Evolutionary conservation across 2,329 filamentous ascomycete genomes (phyloP).

Genomic region (Ophiocordyceps camponoti-saundersi): DNA sequence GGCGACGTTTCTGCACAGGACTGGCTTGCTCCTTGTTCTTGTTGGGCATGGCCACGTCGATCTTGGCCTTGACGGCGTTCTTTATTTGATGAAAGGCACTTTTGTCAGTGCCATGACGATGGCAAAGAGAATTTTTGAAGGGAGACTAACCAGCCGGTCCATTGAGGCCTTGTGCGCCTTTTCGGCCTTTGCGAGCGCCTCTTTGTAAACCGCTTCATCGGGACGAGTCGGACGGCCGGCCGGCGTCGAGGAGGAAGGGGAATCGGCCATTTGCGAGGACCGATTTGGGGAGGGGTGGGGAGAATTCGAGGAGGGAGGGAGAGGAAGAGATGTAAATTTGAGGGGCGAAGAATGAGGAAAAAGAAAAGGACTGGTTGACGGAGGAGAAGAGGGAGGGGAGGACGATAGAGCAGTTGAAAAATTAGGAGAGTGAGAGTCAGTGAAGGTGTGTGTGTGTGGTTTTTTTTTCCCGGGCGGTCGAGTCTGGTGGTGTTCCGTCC

Average conservation of each 20-base stretch:
- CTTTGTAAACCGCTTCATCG: constrained; percentile 72
- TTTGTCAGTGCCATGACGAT: not conserved
- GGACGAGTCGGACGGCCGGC: constrained; percentile 61
- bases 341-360: not conserved
- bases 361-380: too few relatives aligned
- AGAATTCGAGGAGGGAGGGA: not conserved
- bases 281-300: constrained; percentile 4
- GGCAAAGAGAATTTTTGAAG: not conserved
- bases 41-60: constrained; percentile 63
- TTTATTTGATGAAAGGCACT: constrained; percentile 21
- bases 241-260: constrained; percentile 15
- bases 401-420: too few relatives aligned
- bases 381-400: too few relatives aligned
- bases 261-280: constrained; percentile 19
- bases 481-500: too few relatives aligned
- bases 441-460: too few relatives aligned
- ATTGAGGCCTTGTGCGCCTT: constrained; percentile 71
- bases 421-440: too few relatives aligned
- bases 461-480: too few relatives aligned
- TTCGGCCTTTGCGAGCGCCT: constrained; percentile 61
- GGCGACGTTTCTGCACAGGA: constrained; percentile 64
- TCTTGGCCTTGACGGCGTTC: constrained; percentile 77
- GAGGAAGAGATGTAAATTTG: not conserved
- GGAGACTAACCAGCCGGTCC: constrained; percentile 35
- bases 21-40: constrained; percentile 64